Percentiles rank a stretch among this genome's conserved stretches.
Evolutionary conservation across 2,329 filamentous ascomycete species (phyloP).

Genomic region (Nemania serpens): DNA sequence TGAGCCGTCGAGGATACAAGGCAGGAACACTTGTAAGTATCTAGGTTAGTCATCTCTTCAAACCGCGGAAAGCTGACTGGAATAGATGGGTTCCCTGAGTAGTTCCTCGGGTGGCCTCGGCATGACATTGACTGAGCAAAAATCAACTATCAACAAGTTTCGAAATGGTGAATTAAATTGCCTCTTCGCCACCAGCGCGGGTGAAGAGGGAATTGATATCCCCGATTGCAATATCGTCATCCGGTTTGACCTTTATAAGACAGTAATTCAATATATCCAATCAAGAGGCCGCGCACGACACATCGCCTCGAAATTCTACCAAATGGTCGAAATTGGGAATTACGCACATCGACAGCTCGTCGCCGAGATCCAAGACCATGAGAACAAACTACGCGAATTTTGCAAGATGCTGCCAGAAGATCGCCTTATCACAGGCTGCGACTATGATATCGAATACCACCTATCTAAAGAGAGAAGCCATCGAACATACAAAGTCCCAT

Average conservation of each 20-base stretch:
- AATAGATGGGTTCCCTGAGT: slow-evolving; percentile 47
- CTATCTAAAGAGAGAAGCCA: slow-evolving; percentile 55
- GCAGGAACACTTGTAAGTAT: slow-evolving; percentile 59
- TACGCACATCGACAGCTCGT: slow-evolving; percentile 60
- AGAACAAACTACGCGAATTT: slow-evolving; percentile 71
- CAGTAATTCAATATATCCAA: slow-evolving; percentile 94
- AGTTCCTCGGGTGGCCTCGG: slow-evolving; percentile 60
- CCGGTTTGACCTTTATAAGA: slow-evolving; percentile 84
- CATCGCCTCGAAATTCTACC: slow-evolving; percentile 76
- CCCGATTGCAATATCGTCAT: slow-evolving; percentile 70
- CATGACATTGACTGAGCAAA: slow-evolving; percentile 74
- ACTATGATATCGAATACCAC: slow-evolving; percentile 60
- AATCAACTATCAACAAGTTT: slow-evolving; percentile 71
- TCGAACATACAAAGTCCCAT: slow-evolving; percentile 62
- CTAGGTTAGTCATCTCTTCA: background rate
- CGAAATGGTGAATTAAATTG: slow-evolving; percentile 64
- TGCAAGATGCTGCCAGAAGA: slow-evolving; percentile 77
- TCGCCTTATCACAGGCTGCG: slow-evolving; percentile 66
- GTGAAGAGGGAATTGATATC: slow-evolving; percentile 70
- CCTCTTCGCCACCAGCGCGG: slow-evolving; percentile 69
- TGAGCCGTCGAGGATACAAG: slow-evolving; percentile 61
- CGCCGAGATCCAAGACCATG: slow-evolving; percentile 63
- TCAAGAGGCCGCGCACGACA: slow-evolving; percentile 86
- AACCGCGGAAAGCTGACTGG: slow-evolving; percentile 26
- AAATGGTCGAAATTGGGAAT: slow-evolving; percentile 80